Conservation (phyloP, 1,284 basidiomycete genomes). For the Melanopsichium pennsylvanicum region DNA sequence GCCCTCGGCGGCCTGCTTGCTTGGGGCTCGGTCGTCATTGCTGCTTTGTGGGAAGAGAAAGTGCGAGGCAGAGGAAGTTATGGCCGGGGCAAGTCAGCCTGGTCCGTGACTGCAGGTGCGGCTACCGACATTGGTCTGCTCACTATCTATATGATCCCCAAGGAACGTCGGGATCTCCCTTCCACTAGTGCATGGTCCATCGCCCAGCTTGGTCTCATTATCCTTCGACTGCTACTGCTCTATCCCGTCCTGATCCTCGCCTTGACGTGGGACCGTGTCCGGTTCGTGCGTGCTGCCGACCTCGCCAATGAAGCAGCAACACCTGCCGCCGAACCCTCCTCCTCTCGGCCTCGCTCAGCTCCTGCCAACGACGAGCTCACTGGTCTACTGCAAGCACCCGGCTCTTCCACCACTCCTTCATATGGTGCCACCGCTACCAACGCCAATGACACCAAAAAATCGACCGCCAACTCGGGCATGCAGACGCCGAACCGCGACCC, state of each 20-base stretch:
- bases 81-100: constrained; percentile 50
- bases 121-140: constrained; percentile 43
- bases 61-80: constrained; percentile 47
- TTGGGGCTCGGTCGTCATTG: constrained; percentile 52
- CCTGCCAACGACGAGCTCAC: constrained; percentile 22
- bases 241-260: constrained; percentile 53
- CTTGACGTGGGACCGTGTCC: constrained; percentile 43
- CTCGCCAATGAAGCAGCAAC: constrained; percentile 25
- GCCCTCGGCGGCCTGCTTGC: constrained; percentile 53
- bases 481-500: constrained; percentile 39
- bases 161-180: constrained; percentile 18
- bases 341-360: constrained; percentile 17
- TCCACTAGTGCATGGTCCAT: constrained; percentile 45
- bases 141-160: constrained; percentile 41
- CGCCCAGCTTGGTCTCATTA: constrained; percentile 50
- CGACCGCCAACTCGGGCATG: constrained; percentile 20
- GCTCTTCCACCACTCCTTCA: constrained; percentile 11
- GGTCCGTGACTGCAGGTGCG: constrained; percentile 24
- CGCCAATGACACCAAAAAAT: constrained; percentile 11
- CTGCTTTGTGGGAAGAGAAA: constrained; percentile 52
- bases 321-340: constrained; percentile 5
- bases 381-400: constrained; percentile 27
- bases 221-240: constrained; percentile 50
- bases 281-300: constrained; percentile 49
- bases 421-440: constrained; percentile 34